phyloP scores from a whole-genome alignment of 2,329 filamentous ascomycete species.

The Neoascochyta sp. region DNA sequence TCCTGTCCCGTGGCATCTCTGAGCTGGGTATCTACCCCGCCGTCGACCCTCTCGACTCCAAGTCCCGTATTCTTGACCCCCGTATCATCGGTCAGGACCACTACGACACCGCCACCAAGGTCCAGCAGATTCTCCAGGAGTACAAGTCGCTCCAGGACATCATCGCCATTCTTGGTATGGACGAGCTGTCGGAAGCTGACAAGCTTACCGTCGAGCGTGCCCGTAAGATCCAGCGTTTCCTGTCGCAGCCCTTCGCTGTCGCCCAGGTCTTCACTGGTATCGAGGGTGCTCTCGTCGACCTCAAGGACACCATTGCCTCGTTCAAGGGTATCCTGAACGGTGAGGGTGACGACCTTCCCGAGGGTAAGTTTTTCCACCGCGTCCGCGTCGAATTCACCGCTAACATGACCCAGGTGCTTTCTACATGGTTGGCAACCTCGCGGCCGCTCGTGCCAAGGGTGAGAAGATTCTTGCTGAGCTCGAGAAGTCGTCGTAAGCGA shows the following conservation, averaged over 20 bases:
- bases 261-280: constrained; percentile 85
- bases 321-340: constrained; percentile 97
- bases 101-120: constrained; percentile 89
- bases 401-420: constrained; percentile 55
- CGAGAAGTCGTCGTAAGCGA: constrained; percentile 51
- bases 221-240: constrained; percentile 99
- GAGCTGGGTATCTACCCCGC: constrained; percentile 99
- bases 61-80: constrained; percentile 98
- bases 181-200: constrained; percentile 97
- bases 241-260: constrained; percentile 97
- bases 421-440: constrained; percentile 99
- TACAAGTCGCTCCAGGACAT: constrained; percentile 99
- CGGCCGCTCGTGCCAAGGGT: constrained; percentile 90
- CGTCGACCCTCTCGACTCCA: constrained; percentile 98
- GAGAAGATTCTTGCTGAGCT: constrained; percentile 99
- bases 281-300: constrained; percentile 92
- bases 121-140: constrained; percentile 99
- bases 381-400: constrained; percentile 1
- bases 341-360: constrained; percentile 92
- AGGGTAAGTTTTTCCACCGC: constrained; percentile 58
- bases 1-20: constrained; percentile 99
- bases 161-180: constrained; percentile 99
- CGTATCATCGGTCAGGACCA: constrained; percentile 98
- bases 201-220: constrained; percentile 99
- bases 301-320: constrained; percentile 95